Evolutionary conservation across 345 rosid genomes (phyloP).

Genomic region (Arabidopsis arenosa): DNA sequence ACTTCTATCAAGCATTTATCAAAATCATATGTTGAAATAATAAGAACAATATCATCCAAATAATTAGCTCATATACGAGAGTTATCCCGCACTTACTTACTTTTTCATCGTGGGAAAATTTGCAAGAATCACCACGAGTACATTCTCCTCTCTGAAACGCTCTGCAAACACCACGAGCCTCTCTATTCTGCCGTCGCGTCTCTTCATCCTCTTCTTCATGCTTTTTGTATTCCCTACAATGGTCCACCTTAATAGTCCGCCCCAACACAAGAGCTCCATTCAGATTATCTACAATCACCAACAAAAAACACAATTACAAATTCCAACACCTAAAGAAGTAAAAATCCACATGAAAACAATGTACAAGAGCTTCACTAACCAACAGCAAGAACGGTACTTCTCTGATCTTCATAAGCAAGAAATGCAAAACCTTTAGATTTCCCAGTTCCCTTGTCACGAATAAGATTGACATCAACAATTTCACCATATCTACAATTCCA

Average conservation of each 20-base stretch:
- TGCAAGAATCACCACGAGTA: conserved; percentile 83
- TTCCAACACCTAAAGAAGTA: neutral
- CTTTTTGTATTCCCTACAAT: conserved; percentile 71
- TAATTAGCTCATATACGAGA: neutral
- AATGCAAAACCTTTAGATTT: conserved; percentile 92
- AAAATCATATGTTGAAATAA: neutral
- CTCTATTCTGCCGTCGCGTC: conserved; percentile 64
- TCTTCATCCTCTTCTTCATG: conserved; percentile 93
- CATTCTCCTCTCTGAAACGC: conserved; percentile 97
- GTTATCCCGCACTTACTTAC: conserved; percentile 59
- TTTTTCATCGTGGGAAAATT: conserved; percentile 86
- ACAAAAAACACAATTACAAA: neutral
- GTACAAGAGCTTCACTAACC: conserved; percentile 52
- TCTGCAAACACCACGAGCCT: conserved; percentile 87
- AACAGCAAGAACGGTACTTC: conserved; percentile 91
- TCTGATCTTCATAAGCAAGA: conserved; percentile 92
- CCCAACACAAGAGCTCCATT: conserved; percentile 82
- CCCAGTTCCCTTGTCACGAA: conserved; percentile 90
- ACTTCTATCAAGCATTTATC: neutral
- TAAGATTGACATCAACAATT: conserved; percentile 89
- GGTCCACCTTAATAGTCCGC: conserved; percentile 75
- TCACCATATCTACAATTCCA: conserved; percentile 63
- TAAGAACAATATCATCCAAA: neutral
- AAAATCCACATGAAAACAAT: neutral
- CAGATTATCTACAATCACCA: conserved; percentile 64